Percentiles rank a stretch among this genome's conserved stretches.
Conservation (phyloP, 2,329 filamentous ascomycete species). For the Cryphonectria japonica region DNA sequence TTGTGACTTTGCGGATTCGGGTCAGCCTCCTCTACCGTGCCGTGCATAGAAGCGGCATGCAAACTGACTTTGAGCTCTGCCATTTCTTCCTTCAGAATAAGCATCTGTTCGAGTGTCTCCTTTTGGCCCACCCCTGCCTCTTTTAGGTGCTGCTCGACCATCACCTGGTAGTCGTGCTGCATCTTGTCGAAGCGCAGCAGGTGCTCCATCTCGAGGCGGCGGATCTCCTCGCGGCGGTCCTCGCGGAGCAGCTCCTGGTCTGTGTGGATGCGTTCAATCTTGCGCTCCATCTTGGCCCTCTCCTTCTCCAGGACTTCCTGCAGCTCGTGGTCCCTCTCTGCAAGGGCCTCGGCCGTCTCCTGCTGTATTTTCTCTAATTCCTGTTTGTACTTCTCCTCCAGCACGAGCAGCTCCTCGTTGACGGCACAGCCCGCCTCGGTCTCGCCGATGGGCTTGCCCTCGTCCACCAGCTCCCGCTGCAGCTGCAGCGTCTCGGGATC, state of each 20-base stretch:
- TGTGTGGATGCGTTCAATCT: slow-evolving; percentile 9
- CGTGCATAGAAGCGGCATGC: slow-evolving; percentile 2
- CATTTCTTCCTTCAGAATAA: background rate
- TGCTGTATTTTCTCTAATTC: background rate
- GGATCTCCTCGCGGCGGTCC: slow-evolving; percentile 13
- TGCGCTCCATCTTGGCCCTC: slow-evolving; percentile 10
- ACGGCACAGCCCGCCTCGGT: slow-evolving; percentile 4
- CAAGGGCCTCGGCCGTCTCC: slow-evolving; percentile 1
- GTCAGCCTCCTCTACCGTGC: slow-evolving; percentile 2
- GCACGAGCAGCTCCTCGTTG: slow-evolving; percentile 7
- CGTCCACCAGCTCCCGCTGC: slow-evolving; percentile 5
- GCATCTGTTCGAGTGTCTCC: slow-evolving; percentile 9
- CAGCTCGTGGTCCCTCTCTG: slow-evolving; percentile 5
- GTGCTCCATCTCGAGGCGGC: slow-evolving; percentile 11
- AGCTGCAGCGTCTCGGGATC: slow-evolving; percentile 1
- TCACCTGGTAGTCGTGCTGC: slow-evolving; percentile 8
- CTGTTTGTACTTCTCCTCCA: background rate
- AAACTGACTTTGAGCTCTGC: slow-evolving; percentile 13
- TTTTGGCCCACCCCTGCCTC: slow-evolving; percentile 1
- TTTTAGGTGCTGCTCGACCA: slow-evolving; percentile 2
- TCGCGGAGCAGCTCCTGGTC: slow-evolving; percentile 10
- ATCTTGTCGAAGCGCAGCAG: slow-evolving; percentile 13
- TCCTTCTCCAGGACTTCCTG: slow-evolving; percentile 10
- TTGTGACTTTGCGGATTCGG: slow-evolving; percentile 4
- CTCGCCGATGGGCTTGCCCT: background rate